These are phyloP conservation scores for Xylaria sp. DNA, from an alignment of 2,329 filamentous ascomycete species.

Conservation along the genomic window DNA sequence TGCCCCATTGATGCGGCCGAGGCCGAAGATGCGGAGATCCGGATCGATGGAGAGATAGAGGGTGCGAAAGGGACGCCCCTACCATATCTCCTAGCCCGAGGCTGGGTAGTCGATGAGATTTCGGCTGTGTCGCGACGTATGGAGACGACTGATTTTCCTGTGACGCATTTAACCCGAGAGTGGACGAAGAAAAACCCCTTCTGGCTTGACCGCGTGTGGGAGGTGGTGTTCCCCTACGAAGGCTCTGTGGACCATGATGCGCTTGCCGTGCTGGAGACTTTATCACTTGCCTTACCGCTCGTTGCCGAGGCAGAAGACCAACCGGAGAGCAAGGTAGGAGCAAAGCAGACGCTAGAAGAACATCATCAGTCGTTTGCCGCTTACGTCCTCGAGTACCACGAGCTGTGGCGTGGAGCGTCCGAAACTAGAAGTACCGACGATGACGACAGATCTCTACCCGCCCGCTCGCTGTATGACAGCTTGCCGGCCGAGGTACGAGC, in stretches of 20 bases:
- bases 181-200: slow-evolving; percentile 21
- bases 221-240: slow-evolving; percentile 12
- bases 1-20: slow-evolving; percentile 15
- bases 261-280: slow-evolving; percentile 19
- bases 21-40: slow-evolving; percentile 17
- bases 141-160: slow-evolving; percentile 28
- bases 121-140: slow-evolving; percentile 25
- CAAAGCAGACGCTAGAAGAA: slow-evolving; percentile 17
- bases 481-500: slow-evolving; percentile 8
- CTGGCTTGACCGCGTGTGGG: slow-evolving; percentile 26
- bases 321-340: slow-evolving; percentile 9
- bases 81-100: slow-evolving; percentile 18
- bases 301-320: slow-evolving; percentile 13
- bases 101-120: slow-evolving; percentile 26
- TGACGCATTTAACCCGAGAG: slow-evolving; percentile 18
- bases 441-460: slow-evolving; percentile 9
- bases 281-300: slow-evolving; percentile 18
- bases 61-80: slow-evolving; percentile 9
- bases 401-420: slow-evolving; percentile 13
- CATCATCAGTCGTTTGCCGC: slow-evolving; percentile 19
- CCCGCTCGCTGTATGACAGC: slow-evolving; percentile 20
- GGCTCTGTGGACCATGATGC: slow-evolving; percentile 8
- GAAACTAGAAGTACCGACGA: not conserved
- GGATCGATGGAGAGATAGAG: slow-evolving; percentile 7
- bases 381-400: slow-evolving; percentile 25